Base-by-base conservation (phyloP, 2,329 filamentous ascomycete genomes). In the Sclerotinia trifoliorum region DNA sequence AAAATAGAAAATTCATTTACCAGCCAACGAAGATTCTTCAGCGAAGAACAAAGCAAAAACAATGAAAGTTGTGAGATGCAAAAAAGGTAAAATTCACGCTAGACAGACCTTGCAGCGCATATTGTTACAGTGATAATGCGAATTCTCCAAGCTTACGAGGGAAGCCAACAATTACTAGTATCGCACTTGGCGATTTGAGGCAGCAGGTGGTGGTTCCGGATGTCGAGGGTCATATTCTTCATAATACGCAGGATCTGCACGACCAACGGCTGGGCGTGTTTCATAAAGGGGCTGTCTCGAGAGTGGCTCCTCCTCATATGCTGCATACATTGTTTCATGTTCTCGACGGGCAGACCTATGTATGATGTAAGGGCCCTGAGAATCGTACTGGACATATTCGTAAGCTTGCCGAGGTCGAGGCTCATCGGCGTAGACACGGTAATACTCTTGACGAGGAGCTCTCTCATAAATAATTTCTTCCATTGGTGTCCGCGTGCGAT, bases 321-420 rank as follows among this genome's bases (percentile, higher is more conserved):
- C 58, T 13, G 73, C 69, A 55, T 78, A 77, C n/a, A 76, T 58
- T 1, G 75, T 70, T 60, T 79, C 78, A 55, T 75, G 71, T 35
- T 78, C 78, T 42, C 76, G 75, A 52, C 75, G 74, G 32, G 81
- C 71, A 5, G 82, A 81, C 39, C 81, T 79, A 51, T 80, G 78
- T 65, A 84, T 78, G 69, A 81, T 80, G 69, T 84, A 85, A 61
- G 82, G 79, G 15, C 83, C 82, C 26, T 80, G 75, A 2, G 80
- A 77, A 71, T 82, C 81, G 10, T 83, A 80, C 51, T 81, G 79
- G 46, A 85, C 78, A 15, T 83, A 76, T 72, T 85, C 83, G 5
- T 78, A 74, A 60, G 80, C 71, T 5, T 73, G 70, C 52, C 77
- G 76, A n/a, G 71, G 70, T 35, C 70, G 74, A 57, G 72, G 74